These are phyloP conservation scores for Lotus japonicus DNA, from an alignment of 306 rosid species.

Conservation along the genomic window DNA sequence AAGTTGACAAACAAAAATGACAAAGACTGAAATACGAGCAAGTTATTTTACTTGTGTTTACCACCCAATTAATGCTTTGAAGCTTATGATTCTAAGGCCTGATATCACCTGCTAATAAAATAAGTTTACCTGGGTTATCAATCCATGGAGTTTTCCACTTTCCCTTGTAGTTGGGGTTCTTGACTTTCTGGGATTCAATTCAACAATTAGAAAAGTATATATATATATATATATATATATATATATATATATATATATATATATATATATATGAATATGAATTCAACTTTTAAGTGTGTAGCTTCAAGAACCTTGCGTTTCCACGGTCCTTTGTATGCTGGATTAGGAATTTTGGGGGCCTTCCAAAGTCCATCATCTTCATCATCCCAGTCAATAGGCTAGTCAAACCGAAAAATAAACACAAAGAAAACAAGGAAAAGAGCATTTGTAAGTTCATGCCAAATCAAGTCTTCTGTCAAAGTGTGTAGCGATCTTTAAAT, in stretches of 20 bases:
- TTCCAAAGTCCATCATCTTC: conserved; percentile 90
- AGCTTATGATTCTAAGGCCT: neutral
- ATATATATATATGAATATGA: neutral
- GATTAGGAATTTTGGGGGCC: conserved; percentile 81
- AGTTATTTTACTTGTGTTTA: conserved; percentile 4
- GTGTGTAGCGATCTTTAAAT: neutral
- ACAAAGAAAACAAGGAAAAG: neutral
- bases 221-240: neutral
- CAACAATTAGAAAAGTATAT: conserved; percentile 14
- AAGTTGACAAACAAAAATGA: neutral
- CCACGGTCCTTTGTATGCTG: conserved; percentile 97
- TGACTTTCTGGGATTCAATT: conserved; percentile 60
- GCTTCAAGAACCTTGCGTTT: conserved; percentile 64
- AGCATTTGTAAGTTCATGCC: conserved; percentile 1
- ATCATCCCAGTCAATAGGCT: conserved; percentile 92
- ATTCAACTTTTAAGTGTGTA: conserved; percentile 18
- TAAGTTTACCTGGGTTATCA: conserved; percentile 81
- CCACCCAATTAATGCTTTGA: conserved; percentile 1
- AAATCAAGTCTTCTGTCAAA: neutral
- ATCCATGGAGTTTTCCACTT: conserved; percentile 93
- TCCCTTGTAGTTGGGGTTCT: conserved; percentile 94
- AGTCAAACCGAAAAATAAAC: conserved; percentile 19
- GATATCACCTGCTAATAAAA: conserved; percentile 1
- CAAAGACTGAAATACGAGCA: neutral
- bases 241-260: too few relatives aligned